phyloP scores from a whole-genome alignment of 306 rosid species.

The Hylodesmum podocarpum region DNA sequence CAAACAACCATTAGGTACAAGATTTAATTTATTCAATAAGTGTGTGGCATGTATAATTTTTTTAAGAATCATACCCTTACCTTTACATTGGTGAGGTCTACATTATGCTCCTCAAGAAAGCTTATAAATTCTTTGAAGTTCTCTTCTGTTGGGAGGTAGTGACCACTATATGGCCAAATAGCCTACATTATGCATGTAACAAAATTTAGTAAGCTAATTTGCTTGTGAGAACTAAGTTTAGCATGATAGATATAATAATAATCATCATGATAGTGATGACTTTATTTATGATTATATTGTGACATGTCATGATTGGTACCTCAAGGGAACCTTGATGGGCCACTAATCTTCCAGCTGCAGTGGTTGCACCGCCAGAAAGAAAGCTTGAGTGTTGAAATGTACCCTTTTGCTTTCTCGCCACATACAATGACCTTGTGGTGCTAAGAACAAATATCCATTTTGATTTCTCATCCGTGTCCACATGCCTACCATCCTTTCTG shows the following conservation, averaged over 20 bases:
- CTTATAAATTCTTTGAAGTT: conserved; percentile 75
- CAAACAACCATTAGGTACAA: background rate
- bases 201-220: conserved; percentile 8
- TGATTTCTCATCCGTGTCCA: conserved; percentile 62
- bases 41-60: background rate
- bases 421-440: conserved; percentile 77
- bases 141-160: conserved; percentile 91
- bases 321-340: conserved; percentile 65
- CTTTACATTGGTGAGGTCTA: conserved; percentile 84
- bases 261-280: background rate
- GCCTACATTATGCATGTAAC: conserved; percentile 48
- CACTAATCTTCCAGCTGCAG: conserved; percentile 93
- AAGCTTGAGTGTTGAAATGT: conserved; percentile 85
- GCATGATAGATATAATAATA: background rate
- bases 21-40: background rate
- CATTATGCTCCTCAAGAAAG: conserved; percentile 76
- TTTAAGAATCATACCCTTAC: conserved; percentile 30
- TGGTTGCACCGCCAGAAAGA: conserved; percentile 88
- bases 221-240: background rate
- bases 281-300: background rate
- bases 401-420: conserved; percentile 83
- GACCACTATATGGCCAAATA: conserved; percentile 98
- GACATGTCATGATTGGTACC: conserved; percentile 40
- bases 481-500: conserved; percentile 45
- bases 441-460: conserved; percentile 94